Conservation (phyloP, 306 rosid genomes). For the Malus fusca region DNA sequence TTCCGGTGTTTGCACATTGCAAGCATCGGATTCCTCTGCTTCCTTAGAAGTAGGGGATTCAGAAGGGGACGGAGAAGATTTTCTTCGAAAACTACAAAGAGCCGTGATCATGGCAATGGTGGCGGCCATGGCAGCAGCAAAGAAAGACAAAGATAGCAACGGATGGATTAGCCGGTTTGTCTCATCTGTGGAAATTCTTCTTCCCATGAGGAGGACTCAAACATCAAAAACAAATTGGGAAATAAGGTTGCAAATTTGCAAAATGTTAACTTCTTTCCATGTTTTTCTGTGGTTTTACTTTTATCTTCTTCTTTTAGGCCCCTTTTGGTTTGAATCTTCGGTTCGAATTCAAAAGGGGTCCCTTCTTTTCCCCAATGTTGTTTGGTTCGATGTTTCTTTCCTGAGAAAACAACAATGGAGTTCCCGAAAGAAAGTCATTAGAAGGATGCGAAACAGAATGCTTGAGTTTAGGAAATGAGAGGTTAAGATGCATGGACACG, state of each 20-base stretch:
- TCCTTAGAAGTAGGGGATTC: constrained; percentile 7
- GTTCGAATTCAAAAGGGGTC: constrained; percentile 2
- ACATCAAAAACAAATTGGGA: constrained; percentile 7
- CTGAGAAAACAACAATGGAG: background rate
- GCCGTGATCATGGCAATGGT: constrained; percentile 47
- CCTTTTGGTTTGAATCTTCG: constrained; percentile 1
- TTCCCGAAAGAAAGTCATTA: background rate
- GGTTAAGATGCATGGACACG: too few species aligned
- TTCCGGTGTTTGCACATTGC: background rate
- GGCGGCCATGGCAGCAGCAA: constrained; percentile 40
- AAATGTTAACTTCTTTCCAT: background rate
- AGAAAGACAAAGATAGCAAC: constrained; percentile 26
- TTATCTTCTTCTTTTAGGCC: background rate
- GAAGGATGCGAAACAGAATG: constrained; percentile 32
- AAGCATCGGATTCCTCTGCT: background rate
- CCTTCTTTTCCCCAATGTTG: background rate
- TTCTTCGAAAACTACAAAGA: constrained; percentile 38
- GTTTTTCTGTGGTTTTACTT: background rate
- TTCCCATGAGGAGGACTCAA: constrained; percentile 45
- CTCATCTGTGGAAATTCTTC: constrained; percentile 44
- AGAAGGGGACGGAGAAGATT: background rate
- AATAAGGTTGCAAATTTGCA: background rate
- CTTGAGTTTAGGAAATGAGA: constrained; percentile 40
- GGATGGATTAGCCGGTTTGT: constrained; percentile 30
- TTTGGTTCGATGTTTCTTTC: background rate